Evolutionary conservation across 257 asterid genomes (phyloP).

Genomic region (Mitragyna speciosa): DNA sequence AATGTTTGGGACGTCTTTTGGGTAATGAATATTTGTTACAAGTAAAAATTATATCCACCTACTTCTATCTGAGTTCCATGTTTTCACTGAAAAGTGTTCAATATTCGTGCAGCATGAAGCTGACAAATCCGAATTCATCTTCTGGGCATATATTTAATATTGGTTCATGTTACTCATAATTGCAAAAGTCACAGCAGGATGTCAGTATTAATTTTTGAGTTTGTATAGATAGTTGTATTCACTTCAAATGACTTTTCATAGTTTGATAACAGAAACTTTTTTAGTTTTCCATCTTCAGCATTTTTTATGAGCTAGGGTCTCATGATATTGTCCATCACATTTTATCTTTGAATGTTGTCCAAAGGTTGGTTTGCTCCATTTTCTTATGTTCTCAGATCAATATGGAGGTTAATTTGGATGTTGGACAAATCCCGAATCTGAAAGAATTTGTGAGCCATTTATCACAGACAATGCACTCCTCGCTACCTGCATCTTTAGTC

Average conservation of each 20-base stretch:
- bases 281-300: neutral
- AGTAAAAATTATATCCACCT: neutral
- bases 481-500: constrained; percentile 79
- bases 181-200: neutral
- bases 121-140: neutral
- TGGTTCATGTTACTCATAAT: neutral
- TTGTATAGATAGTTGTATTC: neutral
- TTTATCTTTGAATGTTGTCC: constrained; percentile 10
- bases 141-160: neutral
- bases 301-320: neutral
- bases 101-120: neutral
- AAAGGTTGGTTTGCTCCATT: neutral
- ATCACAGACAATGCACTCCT: constrained; percentile 79
- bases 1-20: neutral
- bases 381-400: constrained; percentile 56
- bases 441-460: constrained; percentile 74
- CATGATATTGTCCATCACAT: neutral
- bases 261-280: neutral
- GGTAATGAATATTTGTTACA: neutral
- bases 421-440: constrained; percentile 65
- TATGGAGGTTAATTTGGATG: constrained; percentile 71
- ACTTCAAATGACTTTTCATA: neutral
- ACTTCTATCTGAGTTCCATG: neutral
- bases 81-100: neutral
- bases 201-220: neutral